Conservation (phyloP, 2,329 filamentous ascomycete species). For the Ambrosiella beaveri region DNA sequence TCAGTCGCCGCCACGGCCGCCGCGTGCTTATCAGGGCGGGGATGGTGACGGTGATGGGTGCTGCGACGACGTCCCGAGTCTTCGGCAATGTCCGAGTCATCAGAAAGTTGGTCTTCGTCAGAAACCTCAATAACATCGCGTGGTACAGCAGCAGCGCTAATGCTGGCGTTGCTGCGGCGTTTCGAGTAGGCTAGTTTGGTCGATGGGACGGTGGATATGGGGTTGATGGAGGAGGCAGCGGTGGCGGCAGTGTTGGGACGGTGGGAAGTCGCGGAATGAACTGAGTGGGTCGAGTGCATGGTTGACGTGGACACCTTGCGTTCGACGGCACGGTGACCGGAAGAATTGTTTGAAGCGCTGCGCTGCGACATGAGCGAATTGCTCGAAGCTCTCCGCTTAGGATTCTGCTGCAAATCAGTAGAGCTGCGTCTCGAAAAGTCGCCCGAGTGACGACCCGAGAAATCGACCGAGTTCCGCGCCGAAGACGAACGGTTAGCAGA, state of each 20-base stretch:
- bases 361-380: slow-evolving; percentile 6
- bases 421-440: slow-evolving; percentile 3
- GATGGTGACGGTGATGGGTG: background rate
- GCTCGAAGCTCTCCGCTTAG: slow-evolving; percentile 2
- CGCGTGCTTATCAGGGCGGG: slow-evolving; percentile 2
- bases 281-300: slow-evolving; percentile 4
- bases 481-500: background rate
- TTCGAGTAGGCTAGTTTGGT: slow-evolving; percentile 5
- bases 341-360: background rate
- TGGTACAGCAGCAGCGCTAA: background rate
- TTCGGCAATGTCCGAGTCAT: slow-evolving; percentile 6
- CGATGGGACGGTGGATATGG: slow-evolving; percentile 1
- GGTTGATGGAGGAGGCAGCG: background rate
- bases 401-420: background rate
- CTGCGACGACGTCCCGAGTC: slow-evolving; percentile 2
- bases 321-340: background rate
- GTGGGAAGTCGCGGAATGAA: background rate
- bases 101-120: slow-evolving; percentile 2
- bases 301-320: slow-evolving; percentile 8
- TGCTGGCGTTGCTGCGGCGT: background rate
- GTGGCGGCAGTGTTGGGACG: slow-evolving; percentile 1
- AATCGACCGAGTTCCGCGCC: background rate
- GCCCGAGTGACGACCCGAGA: slow-evolving; percentile 1
- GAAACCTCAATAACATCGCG: background rate
- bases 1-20: slow-evolving; percentile 8